Evolutionary conservation across 371 early-diverging fungal species (phyloP).

Genomic region (Mucor irregularis): DNA sequence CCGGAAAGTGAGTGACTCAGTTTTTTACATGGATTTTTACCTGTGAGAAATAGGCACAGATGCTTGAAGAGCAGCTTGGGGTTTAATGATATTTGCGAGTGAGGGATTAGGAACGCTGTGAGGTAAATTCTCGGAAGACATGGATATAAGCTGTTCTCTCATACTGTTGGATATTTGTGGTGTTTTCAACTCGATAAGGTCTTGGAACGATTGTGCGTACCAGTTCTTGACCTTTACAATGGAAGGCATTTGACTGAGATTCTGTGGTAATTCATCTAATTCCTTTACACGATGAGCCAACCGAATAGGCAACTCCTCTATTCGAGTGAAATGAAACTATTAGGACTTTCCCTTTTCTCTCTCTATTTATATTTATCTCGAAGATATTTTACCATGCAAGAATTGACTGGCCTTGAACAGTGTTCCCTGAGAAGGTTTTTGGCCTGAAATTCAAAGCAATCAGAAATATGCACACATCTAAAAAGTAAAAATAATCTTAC

Average conservation of each 20-base stretch:
- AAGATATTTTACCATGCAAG: slow-evolving; percentile 72
- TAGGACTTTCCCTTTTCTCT: background rate
- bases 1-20: background rate
- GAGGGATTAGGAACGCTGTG: slow-evolving; percentile 69
- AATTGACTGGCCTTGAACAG: slow-evolving; percentile 91
- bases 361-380: no score
- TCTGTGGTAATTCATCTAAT: slow-evolving; percentile 87
- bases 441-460: slow-evolving; percentile 55
- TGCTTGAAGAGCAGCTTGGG: slow-evolving; percentile 16
- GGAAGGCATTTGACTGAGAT: slow-evolving; percentile 87
- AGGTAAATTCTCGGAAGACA: slow-evolving; percentile 25
- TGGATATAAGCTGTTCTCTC: slow-evolving; percentile 29
- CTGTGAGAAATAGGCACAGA: slow-evolving; percentile 37
- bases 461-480: background rate
- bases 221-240: slow-evolving; percentile 89
- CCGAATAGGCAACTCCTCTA: slow-evolving; percentile 92
- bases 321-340: background rate
- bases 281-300: slow-evolving; percentile 95
- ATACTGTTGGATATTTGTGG: slow-evolving; percentile 53
- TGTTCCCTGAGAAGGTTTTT: slow-evolving; percentile 79
- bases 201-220: slow-evolving; percentile 91
- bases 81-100: slow-evolving; percentile 21
- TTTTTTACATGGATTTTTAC: slow-evolving; percentile 3
- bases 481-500: slow-evolving; percentile 10
- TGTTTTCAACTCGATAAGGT: slow-evolving; percentile 72